phyloP scores from a whole-genome alignment of 176 grass and related monocot genomes.

The Raddia distichophylla region DNA sequence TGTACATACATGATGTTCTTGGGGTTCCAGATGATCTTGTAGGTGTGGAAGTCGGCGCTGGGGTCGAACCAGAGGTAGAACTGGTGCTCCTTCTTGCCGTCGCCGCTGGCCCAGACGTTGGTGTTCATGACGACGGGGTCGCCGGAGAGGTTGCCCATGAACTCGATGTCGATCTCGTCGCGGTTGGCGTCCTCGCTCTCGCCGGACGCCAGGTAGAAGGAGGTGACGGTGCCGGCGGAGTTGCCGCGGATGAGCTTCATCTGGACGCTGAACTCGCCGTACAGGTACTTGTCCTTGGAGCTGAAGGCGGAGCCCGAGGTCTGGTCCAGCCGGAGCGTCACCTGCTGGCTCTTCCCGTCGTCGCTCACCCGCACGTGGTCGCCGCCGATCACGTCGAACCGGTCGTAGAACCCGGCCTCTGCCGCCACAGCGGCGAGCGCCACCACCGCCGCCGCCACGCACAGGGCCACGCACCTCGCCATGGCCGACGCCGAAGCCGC shows the following conservation, averaged over 20 bases:
- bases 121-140: slow-evolving; percentile 45
- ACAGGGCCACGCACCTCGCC: not conserved
- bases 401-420: slow-evolving; percentile 37
- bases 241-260: slow-evolving; percentile 56
- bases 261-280: slow-evolving; percentile 52
- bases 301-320: slow-evolving; percentile 38
- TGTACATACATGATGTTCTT: slow-evolving; percentile 5
- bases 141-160: slow-evolving; percentile 50
- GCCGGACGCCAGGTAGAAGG: slow-evolving; percentile 54
- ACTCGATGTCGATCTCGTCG: slow-evolving; percentile 69
- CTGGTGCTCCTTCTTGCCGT: slow-evolving; percentile 62
- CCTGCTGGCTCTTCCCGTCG: slow-evolving; percentile 35
- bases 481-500: not conserved
- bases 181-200: not conserved
- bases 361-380: slow-evolving; percentile 30
- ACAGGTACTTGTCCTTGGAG: slow-evolving; percentile 46
- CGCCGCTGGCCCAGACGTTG: slow-evolving; percentile 56
- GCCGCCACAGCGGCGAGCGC: not conserved
- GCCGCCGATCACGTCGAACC: slow-evolving; percentile 32
- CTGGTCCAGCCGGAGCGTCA: slow-evolving; percentile 26
- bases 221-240: slow-evolving; percentile 55
- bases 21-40: slow-evolving; percentile 55
- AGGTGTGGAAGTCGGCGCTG: slow-evolving; percentile 45
- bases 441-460: not conserved
- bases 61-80: slow-evolving; percentile 69